Evolutionary conservation across 192 early-diverging fungal species (phyloP), one percentile per base, ranked within the genome.

Genomic region (Mortierella alpina): DNA sequence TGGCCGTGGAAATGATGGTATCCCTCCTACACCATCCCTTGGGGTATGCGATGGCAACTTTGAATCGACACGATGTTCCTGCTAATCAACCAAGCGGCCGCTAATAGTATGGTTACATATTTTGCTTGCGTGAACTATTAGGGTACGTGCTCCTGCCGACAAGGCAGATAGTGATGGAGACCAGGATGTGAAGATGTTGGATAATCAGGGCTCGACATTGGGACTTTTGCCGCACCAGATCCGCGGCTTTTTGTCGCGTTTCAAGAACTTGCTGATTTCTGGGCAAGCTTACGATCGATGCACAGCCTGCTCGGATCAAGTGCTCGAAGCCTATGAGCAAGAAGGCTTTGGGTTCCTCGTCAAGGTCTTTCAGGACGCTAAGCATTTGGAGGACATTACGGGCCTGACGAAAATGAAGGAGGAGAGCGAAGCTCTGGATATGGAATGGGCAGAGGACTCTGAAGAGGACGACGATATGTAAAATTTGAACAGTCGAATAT

Each of bases 211-310:
- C 5, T 83, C 83, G 0, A 65, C 85, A 9, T 67, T 97, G 8
- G 96, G 98, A n/a, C 56, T 89, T 7, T 86, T 97, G 12, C 94
- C 94, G 48, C 98, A 99, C 83, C 98, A 99, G 86, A 95, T 99
- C 22, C 88, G 98, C 46, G 97, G 98, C 20, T 98, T 95, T 68
- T 82, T 99, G 59, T 83, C 87, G 0, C 90, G 95, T 49, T 98
- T 97, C 84, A 91, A 88, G 39, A 95, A 96, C 73, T 83, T 97
- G 52, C 67, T 94, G 17, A 90, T 99, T 23, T 86, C 88, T 20
- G 96, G 97, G 0, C 91, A 92, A 59, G 90, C 93, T 1, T 99
- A 94, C 71, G 89, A 93, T 59, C 85, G 91, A 63, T 99, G 98
- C 84, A 96, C 95, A 3, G 98, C 96, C 10, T 99, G 98, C 66